phyloP scores from a whole-genome alignment of 805 yeast genomes.

The Starmera amethionina region DNA sequence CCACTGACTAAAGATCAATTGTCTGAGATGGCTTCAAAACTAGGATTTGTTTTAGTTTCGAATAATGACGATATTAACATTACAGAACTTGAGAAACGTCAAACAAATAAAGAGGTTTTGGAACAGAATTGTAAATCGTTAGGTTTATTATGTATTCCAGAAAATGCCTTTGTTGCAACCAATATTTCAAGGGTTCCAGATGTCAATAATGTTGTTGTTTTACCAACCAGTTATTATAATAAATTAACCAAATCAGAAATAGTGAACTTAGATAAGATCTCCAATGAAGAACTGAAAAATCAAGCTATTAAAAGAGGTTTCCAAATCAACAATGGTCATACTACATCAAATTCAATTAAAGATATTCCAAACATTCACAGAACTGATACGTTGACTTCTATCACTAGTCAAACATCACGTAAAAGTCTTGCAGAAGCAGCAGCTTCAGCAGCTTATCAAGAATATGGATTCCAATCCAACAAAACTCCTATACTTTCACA shows the following conservation, averaged over 20 bases:
- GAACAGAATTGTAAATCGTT: constrained; percentile 30
- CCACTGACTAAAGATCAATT: constrained; percentile 2
- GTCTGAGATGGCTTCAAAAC: constrained; percentile 19
- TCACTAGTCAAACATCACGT: constrained; percentile 15
- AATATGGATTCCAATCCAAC: constrained; percentile 14
- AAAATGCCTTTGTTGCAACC: constrained; percentile 51
- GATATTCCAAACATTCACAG: constrained; percentile 8
- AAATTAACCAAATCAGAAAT: constrained; percentile 39
- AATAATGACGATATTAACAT: constrained; percentile 18
- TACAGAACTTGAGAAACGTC: neutral
- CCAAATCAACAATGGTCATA: constrained; percentile 16
- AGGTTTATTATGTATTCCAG: constrained; percentile 49
- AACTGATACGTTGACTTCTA: constrained; percentile 14
- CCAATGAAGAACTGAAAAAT: constrained; percentile 33
- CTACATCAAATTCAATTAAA: constrained; percentile 8
- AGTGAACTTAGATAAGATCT: constrained; percentile 32
- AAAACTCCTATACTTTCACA: constrained; percentile 9
- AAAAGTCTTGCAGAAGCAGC: constrained; percentile 20
- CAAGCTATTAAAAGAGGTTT: constrained; percentile 44
- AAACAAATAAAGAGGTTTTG: constrained; percentile 19
- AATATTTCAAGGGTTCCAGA: constrained; percentile 49
- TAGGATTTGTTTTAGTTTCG: constrained; percentile 26
- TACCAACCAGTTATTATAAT: constrained; percentile 57
- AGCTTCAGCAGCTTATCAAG: constrained; percentile 18
- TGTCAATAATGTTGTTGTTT: constrained; percentile 43